Percentiles rank a stretch among this genome's conserved stretches.
Conservation (phyloP, 2,329 filamentous ascomycete species). For the Colletotrichum gloeosporioides region DNA sequence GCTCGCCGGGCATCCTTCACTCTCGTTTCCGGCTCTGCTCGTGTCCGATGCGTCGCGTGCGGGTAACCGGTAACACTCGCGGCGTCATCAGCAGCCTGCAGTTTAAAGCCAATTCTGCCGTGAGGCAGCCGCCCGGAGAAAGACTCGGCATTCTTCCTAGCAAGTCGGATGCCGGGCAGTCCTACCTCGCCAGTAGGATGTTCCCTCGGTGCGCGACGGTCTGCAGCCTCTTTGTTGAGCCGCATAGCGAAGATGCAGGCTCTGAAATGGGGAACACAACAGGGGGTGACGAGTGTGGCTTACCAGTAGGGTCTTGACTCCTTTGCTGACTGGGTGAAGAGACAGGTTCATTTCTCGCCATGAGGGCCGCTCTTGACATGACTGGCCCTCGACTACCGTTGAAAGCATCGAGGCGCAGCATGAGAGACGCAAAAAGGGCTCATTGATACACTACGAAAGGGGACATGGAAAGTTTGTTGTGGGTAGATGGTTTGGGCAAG, state of each 20-base stretch:
- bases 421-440: not conserved
- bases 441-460: not conserved
- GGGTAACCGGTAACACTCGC: not conserved
- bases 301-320: not conserved
- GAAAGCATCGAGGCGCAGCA: not conserved
- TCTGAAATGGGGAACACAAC: not conserved
- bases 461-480: not conserved
- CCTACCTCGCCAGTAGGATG: not conserved
- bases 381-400: not conserved
- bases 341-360: not conserved
- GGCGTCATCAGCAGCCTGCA: not conserved
- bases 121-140: not conserved
- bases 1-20: not conserved
- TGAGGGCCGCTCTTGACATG: not conserved
- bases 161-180: not conserved
- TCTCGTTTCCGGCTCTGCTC: not conserved
- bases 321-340: not conserved
- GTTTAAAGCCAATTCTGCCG: not conserved
- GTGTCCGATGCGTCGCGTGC: not conserved
- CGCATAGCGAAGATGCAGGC: not conserved
- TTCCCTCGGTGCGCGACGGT: not conserved
- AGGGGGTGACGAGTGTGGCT: not conserved
- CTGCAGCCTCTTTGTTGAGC: not conserved
- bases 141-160: not conserved
- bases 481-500: not conserved